Percentiles rank a stretch among this genome's conserved stretches.
These are phyloP conservation scores for Mycena citricolor DNA, from an alignment of 1,284 basidiomycete species.

Conservation along the genomic window DNA sequence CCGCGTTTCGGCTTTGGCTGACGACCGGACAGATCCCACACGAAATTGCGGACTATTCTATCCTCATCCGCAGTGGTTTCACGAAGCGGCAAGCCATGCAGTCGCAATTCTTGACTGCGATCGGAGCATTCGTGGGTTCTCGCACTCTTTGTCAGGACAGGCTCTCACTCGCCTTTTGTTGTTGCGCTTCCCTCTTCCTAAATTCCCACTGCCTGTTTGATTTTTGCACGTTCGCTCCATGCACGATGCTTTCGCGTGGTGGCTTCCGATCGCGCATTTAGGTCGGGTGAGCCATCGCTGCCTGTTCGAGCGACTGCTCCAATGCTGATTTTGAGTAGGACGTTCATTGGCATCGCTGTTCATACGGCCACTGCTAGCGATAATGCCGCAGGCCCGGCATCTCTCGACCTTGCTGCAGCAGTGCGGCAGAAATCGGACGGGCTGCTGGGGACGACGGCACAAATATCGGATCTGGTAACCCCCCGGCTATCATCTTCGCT, in stretches of 20 bases:
- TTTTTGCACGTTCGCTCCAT: slow-evolving; percentile 20
- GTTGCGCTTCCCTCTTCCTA: slow-evolving; percentile 22
- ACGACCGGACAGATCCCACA: no score
- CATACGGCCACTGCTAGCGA: slow-evolving; percentile 60
- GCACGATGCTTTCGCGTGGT: slow-evolving; percentile 12
- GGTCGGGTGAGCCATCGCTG: slow-evolving; percentile 50
- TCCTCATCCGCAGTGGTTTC: slow-evolving; percentile 85
- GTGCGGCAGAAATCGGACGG: slow-evolving; percentile 72
- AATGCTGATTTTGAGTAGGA: slow-evolving; percentile 43
- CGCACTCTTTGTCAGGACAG: slow-evolving; percentile 12
- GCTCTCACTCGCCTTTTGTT: slow-evolving; percentile 19
- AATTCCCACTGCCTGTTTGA: slow-evolving; percentile 17
- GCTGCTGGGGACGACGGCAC: slow-evolving; percentile 77
- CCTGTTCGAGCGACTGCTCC: slow-evolving; percentile 12
- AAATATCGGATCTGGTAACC: slow-evolving; percentile 78
- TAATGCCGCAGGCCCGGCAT: slow-evolving; percentile 31
- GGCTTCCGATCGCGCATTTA: slow-evolving; percentile 25
- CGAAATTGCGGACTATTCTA: slow-evolving; percentile 90
- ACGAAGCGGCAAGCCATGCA: slow-evolving; percentile 89
- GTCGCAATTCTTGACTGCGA: slow-evolving; percentile 85
- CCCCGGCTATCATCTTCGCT: no score
- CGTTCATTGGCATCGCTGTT: slow-evolving; percentile 87
- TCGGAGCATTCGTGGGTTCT: slow-evolving; percentile 77
- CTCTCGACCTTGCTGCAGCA: slow-evolving; percentile 63
- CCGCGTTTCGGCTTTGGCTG: no score